Evolutionary conservation across 177 flowering plant genomes (phyloP).

Genomic region (Tripterygium wilfordii): DNA sequence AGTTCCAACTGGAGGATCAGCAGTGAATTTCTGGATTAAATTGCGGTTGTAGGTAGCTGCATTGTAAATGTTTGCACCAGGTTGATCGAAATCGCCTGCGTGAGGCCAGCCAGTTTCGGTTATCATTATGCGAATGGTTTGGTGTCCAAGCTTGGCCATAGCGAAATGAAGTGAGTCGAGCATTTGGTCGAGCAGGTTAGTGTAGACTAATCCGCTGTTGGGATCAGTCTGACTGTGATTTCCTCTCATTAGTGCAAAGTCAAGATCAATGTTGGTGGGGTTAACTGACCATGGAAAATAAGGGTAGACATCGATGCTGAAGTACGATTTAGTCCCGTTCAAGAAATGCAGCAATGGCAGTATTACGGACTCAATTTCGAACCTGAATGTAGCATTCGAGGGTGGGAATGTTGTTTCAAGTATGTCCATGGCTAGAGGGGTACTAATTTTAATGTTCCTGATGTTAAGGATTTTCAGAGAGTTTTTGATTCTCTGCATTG

Average conservation of each 20-base stretch:
- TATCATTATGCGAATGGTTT: slow-evolving; percentile 17
- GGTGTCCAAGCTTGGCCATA: slow-evolving; percentile 30
- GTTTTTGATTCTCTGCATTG: slow-evolving; percentile 25
- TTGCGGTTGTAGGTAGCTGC: slow-evolving; percentile 41
- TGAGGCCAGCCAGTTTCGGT: slow-evolving; percentile 52
- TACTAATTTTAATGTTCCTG: slow-evolving; percentile 27
- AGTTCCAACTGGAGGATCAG: slow-evolving; percentile 29
- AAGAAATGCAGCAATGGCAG: slow-evolving; percentile 27
- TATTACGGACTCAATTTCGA: slow-evolving; percentile 23
- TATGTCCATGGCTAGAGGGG: slow-evolving; percentile 44
- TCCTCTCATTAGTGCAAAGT: slow-evolving; percentile 22
- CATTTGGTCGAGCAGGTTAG: slow-evolving; percentile 42
- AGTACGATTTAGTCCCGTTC: slow-evolving; percentile 25
- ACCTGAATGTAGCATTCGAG: slow-evolving; percentile 23
- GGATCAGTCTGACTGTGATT: slow-evolving; percentile 21
- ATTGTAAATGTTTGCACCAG: slow-evolving; percentile 30
- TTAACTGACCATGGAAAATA: slow-evolving; percentile 36
- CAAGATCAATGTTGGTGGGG: slow-evolving; percentile 21
- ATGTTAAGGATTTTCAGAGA: slow-evolving; percentile 17
- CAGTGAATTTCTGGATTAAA: slow-evolving; percentile 22
- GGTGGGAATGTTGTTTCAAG: slow-evolving; percentile 36
- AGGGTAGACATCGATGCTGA: slow-evolving; percentile 39
- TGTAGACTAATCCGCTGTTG: slow-evolving; percentile 16
- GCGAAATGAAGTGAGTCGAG: slow-evolving; percentile 34
- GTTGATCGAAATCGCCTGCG: slow-evolving; percentile 22